Evolutionary conservation across 2,329 filamentous ascomycete species (phyloP), one percentile per base, ranked within the genome.

Genomic region (Leptoxyphium fumago): DNA sequence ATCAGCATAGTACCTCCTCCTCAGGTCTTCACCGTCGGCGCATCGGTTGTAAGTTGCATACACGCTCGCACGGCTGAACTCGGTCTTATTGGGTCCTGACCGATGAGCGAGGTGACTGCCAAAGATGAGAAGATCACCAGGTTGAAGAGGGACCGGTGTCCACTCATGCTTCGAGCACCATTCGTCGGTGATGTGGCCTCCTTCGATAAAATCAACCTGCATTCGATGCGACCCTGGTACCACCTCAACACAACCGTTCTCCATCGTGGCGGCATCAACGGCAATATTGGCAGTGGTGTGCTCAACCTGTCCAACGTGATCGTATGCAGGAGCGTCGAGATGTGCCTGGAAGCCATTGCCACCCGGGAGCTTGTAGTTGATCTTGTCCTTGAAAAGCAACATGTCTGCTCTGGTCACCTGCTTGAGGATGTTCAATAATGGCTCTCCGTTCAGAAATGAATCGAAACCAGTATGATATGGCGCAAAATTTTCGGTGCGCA

Each of bases 311-410:
- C 62, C 63, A 38, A 67, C 61, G 42, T 67, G 64, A 9, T 62
- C 63, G 46, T 66, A 67, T 2, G 64, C 64, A 26, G 61, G 62
- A 7, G 64, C 61, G 41, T 67, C 64, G 39, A 67, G 58, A 45
- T 66, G 64, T 6, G 64, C 61, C 28, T 52, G 53, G 49, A 66
- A 66, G 14, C 64, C 62, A 52, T 62, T 63, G 45, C 63, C 64
- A n/a, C 60, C 63, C 2, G 63, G 55, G 6, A 64, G 53, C 46
- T 66, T 65, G 49, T 66, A 66, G 46, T 66, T 66, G 43, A 67
- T 66, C 50, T 67, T 67, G 45, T 67, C 63, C 38, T 67, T 66
- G 55, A 67, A 67, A 1, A 67, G 55, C 14, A 64, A 45, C 62
- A 67, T 65, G 5, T 62, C 56, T 15, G 64, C 61, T 1, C 58